Evolutionary conservation across 2,329 filamentous ascomycete species (phyloP).

Genomic region (Blastomyces silverae): DNA sequence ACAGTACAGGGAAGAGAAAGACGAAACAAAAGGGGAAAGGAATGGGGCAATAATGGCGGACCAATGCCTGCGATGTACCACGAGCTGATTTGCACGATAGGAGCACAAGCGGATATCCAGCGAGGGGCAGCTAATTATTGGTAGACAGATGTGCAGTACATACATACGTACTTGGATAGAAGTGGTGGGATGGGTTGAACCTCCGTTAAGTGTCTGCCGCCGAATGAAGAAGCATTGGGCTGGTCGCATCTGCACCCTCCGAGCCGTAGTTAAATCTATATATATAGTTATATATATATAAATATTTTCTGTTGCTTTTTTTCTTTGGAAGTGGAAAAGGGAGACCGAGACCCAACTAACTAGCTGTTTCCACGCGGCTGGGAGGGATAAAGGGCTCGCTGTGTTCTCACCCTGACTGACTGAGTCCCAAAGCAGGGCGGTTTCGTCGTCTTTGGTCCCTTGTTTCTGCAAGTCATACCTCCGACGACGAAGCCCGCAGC

Average conservation of each 20-base stretch:
- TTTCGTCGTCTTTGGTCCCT: constrained; percentile 1
- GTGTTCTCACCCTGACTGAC: not conserved
- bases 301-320: not conserved
- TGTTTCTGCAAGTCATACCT: constrained; percentile 13
- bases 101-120: constrained; percentile 6
- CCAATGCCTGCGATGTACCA: constrained; percentile 11
- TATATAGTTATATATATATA: constrained; percentile 5
- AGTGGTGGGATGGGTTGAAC: not conserved
- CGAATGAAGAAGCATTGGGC: not conserved
- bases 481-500: constrained; percentile 1
- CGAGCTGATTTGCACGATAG: constrained; percentile 15
- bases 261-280: not conserved
- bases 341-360: not conserved
- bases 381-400: not conserved
- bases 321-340: not conserved
- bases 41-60: constrained; percentile 12
- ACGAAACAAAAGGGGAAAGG: constrained; percentile 17
- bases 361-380: constrained; percentile 5
- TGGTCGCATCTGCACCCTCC: not conserved
- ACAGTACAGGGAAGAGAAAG: constrained; percentile 17
- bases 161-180: constrained; percentile 9
- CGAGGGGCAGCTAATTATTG: constrained; percentile 11
- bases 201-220: not conserved
- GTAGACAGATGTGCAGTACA: constrained; percentile 9
- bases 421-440: constrained; percentile 15